A percentile compares a stretch with the other conserved stretches of the same genome.
Conservation (phyloP, 192 early-diverging fungal species). For the Glomus cerebriforme region DNA sequence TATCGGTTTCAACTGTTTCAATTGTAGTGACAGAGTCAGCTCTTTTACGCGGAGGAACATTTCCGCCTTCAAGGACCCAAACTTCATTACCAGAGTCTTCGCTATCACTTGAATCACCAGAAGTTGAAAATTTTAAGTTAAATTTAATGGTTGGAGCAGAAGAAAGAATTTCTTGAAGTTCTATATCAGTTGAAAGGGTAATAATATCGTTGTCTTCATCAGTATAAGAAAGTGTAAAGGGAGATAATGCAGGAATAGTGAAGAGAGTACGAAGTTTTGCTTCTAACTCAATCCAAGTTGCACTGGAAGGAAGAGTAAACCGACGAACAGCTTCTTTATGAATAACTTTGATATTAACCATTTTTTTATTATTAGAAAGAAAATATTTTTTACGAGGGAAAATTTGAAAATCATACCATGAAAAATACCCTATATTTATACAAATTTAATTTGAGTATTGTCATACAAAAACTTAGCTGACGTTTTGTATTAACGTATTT, state of each 20-base stretch:
- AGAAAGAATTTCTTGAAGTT: constrained; percentile 7
- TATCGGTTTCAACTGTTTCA: too few relatives aligned
- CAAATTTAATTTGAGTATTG: too few relatives aligned
- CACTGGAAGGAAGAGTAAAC: not conserved
- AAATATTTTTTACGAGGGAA: too few relatives aligned
- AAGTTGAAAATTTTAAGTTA: not conserved
- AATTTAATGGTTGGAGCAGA: not conserved
- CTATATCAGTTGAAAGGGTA: constrained; percentile 4
- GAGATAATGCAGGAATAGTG: not conserved
- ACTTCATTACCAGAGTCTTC: not conserved
- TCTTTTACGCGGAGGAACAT: not conserved
- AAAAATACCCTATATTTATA: too few relatives aligned
- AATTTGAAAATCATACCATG: too few relatives aligned
- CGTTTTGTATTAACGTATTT: too few relatives aligned
- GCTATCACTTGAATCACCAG: not conserved
- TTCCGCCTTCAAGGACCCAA: constrained; percentile 7
- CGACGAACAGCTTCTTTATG: not conserved
- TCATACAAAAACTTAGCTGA: too few relatives aligned
- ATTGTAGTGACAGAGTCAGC: not conserved
- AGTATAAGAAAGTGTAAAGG: not conserved
- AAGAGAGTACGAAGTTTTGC: constrained; percentile 1
- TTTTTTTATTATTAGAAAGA: not conserved
- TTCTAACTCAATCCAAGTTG: not conserved
- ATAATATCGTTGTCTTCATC: constrained; percentile 10
- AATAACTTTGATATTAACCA: constrained; percentile 1